A percentile compares a stretch with the other conserved stretches of the same genome.
Conservation (phyloP, 164 flowering plant species). For the Saururus chinensis region DNA sequence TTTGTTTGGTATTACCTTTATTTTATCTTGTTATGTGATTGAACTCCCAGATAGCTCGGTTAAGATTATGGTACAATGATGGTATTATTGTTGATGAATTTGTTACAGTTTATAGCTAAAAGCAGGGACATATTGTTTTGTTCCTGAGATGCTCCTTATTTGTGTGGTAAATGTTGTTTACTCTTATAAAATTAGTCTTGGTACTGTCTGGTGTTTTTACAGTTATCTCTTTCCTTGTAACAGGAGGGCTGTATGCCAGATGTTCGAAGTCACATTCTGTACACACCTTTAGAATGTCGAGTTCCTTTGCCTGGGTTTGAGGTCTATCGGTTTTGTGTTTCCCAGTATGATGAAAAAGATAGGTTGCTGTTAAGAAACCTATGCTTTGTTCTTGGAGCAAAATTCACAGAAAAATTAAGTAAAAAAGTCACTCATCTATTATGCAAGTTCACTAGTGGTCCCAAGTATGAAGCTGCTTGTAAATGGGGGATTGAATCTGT, state of each 20-base stretch:
- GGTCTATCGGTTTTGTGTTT: constrained; percentile 61
- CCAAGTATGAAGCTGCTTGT: constrained; percentile 81
- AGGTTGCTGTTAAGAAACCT: constrained; percentile 63
- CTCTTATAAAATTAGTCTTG: too few relatives aligned
- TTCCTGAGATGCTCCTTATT: too few relatives aligned
- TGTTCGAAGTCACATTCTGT: constrained; percentile 69
- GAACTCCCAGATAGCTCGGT: too few relatives aligned
- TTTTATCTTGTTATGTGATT: too few relatives aligned
- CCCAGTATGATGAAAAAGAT: constrained; percentile 86
- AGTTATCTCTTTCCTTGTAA: constrained; percentile 12
- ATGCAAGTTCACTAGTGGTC: constrained; percentile 75
- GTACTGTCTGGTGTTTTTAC: neutral
- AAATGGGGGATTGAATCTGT: constrained; percentile 64
- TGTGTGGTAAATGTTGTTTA: too few relatives aligned
- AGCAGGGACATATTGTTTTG: too few relatives aligned
- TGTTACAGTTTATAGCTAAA: too few relatives aligned
- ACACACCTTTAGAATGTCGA: constrained; percentile 81
- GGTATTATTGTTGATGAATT: too few relatives aligned
- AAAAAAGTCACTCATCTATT: constrained; percentile 77
- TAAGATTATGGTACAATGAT: too few relatives aligned
- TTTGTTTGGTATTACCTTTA: too few relatives aligned
- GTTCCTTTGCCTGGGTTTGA: constrained; percentile 80
- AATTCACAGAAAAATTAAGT: constrained; percentile 55
- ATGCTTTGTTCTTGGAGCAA: constrained; percentile 81
- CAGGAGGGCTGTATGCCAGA: constrained; percentile 80